A percentile compares a stretch with the other conserved stretches of the same genome.
These are phyloP conservation scores for Claviceps cyperi DNA, from an alignment of 2,329 filamentous ascomycete species.

Conservation along the genomic window DNA sequence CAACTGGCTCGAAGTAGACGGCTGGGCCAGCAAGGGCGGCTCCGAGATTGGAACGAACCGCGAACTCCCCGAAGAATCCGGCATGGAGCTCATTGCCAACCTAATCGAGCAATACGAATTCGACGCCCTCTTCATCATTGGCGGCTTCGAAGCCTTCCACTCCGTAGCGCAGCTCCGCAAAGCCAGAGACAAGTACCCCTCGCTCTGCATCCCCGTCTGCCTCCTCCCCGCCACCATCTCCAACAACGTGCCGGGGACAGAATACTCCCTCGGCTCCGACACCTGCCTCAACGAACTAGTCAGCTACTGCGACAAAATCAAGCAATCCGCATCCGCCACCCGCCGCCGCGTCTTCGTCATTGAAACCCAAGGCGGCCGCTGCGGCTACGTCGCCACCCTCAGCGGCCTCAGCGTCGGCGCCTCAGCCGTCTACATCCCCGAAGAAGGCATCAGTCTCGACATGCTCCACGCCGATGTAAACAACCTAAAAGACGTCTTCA, in stretches of 20 bases:
- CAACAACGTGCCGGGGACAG: slow-evolving; percentile 95
- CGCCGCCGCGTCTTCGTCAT: slow-evolving; percentile 92
- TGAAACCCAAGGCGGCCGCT: slow-evolving; percentile 90
- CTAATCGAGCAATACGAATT: slow-evolving; percentile 79
- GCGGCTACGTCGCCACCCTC: slow-evolving; percentile 83
- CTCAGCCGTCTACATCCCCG: slow-evolving; percentile 86
- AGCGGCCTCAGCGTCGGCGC: slow-evolving; percentile 87
- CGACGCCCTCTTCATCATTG: slow-evolving; percentile 81
- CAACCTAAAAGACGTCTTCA: slow-evolving; percentile 75
- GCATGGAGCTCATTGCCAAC: slow-evolving; percentile 67
- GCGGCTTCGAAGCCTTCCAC: slow-evolving; percentile 94
- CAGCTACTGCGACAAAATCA: slow-evolving; percentile 91
- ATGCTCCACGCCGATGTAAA: slow-evolving; percentile 87
- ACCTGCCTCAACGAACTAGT: slow-evolving; percentile 94
- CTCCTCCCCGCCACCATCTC: slow-evolving; percentile 93
- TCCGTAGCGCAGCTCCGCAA: slow-evolving; percentile 76
- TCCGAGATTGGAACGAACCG: slow-evolving; percentile 98
- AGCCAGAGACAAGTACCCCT: slow-evolving; percentile 62
- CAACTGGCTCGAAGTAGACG: slow-evolving; percentile 84
- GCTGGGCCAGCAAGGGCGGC: slow-evolving; percentile 91
- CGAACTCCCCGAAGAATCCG: slow-evolving; percentile 71
- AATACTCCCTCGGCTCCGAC: slow-evolving; percentile 92
- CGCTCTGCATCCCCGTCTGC: slow-evolving; percentile 83
- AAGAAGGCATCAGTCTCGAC: slow-evolving; percentile 86
- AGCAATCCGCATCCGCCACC: slow-evolving; percentile 89